A percentile compares a stretch with the other conserved stretches of the same genome.
Evolutionary conservation across 805 yeast genomes (phyloP).

Genomic region (Brettanomyces sp.): DNA sequence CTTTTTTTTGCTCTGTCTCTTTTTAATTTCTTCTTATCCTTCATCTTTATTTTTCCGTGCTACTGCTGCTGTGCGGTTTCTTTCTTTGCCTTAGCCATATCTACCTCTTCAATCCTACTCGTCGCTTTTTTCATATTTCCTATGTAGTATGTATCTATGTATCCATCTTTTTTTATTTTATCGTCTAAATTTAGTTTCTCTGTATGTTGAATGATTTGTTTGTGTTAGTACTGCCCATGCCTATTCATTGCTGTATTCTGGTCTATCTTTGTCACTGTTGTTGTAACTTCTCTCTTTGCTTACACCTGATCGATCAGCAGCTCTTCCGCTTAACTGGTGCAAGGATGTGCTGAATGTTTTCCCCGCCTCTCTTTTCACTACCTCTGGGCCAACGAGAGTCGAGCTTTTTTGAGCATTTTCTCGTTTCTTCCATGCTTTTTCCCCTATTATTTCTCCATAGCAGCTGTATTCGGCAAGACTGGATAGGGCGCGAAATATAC

Average conservation of each 20-base stretch:
- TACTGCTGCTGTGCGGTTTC: too few species aligned
- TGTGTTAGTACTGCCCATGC: too few species aligned
- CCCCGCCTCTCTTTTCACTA: not conserved
- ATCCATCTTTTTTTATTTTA: too few species aligned
- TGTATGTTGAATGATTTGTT: too few species aligned
- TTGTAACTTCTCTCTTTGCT: not conserved
- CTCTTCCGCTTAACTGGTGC: not conserved
- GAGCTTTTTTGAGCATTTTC: not conserved
- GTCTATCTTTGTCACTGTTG: not conserved
- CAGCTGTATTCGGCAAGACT: too few species aligned
- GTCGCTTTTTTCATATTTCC: too few species aligned
- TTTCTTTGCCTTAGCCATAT: not conserved
- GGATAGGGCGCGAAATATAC: too few species aligned
- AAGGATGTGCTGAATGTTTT: not conserved
- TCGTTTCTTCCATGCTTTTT: too few species aligned
- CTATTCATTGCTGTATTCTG: too few species aligned
- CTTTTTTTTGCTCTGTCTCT: not conserved
- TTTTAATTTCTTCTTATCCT: not conserved
- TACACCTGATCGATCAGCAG: not conserved
- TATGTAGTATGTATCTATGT: not conserved
- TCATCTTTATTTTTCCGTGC: not conserved
- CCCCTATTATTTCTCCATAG: too few species aligned
- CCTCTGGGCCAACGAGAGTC: conserved; percentile 7
- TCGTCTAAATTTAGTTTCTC: too few species aligned
- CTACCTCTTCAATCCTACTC: not conserved